phyloP scores from a whole-genome alignment of 768 basidiomycete species.

The Russula foetens region DNA sequence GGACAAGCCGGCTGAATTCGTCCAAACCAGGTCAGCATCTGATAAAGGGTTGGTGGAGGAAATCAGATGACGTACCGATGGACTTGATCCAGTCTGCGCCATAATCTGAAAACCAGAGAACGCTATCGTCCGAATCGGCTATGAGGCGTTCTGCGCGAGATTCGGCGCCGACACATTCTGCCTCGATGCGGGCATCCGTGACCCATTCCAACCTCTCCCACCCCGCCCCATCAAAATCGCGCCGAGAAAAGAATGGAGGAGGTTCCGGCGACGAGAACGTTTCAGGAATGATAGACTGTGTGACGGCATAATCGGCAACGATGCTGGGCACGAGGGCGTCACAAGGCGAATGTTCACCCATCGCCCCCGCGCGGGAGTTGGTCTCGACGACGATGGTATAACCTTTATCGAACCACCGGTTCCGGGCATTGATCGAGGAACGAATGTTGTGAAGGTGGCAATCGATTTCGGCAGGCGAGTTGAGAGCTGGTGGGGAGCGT shows the following conservation, averaged over 20 bases:
- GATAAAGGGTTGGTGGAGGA: not conserved
- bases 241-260: slow-evolving; percentile 13
- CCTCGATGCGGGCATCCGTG: slow-evolving; percentile 47
- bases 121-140: slow-evolving; percentile 74
- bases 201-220: slow-evolving; percentile 74
- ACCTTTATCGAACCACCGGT: slow-evolving; percentile 89
- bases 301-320: slow-evolving; percentile 74
- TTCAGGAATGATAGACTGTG: slow-evolving; percentile 50
- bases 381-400: slow-evolving; percentile 78
- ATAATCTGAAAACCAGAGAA: slow-evolving; percentile 75
- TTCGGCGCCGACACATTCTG: slow-evolving; percentile 52
- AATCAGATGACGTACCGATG: slow-evolving; percentile 42
- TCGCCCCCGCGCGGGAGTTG: slow-evolving; percentile 74
- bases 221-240: slow-evolving; percentile 18
- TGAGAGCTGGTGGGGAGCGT: slow-evolving; percentile 4
- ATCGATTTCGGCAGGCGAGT: slow-evolving; percentile 38
- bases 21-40: not conserved
- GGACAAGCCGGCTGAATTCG: slow-evolving; percentile 38
- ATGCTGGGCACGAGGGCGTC: slow-evolving; percentile 89
- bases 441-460: slow-evolving; percentile 72
- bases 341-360: slow-evolving; percentile 86
- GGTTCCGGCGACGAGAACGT: slow-evolving; percentile 29
- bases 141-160: slow-evolving; percentile 50
- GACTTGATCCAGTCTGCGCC: slow-evolving; percentile 84
- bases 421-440: slow-evolving; percentile 54